Evolutionary conservation across 1,284 basidiomycete genomes (phyloP).

Genomic region (Cryptococcus sp.): DNA sequence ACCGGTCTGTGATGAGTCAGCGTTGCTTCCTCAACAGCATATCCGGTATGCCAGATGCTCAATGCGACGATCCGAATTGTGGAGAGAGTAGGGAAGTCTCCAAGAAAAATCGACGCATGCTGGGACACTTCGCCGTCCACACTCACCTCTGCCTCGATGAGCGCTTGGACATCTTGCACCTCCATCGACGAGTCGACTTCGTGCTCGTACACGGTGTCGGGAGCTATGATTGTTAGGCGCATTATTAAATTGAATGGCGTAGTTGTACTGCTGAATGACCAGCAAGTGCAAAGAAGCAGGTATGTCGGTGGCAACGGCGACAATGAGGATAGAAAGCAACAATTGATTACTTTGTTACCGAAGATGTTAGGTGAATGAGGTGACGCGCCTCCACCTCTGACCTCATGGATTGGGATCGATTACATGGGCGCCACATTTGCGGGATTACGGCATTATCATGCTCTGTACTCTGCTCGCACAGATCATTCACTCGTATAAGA

Average conservation of each 20-base stretch:
- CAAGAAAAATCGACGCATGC: too few species aligned
- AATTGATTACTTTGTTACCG: neutral
- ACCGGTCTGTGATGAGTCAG: constrained; percentile 26
- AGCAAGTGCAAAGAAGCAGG: neutral
- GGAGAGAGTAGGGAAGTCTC: neutral
- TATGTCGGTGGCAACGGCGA: neutral
- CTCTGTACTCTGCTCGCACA: neutral
- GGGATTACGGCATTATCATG: neutral
- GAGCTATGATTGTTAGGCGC: constrained; percentile 75
- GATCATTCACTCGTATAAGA: neutral
- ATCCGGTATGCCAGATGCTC: too few species aligned
- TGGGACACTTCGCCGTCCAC: too few species aligned
- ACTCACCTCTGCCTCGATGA: constrained; percentile 84
- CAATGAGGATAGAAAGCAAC: neutral
- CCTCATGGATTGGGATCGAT: neutral
- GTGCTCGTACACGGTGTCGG: constrained; percentile 71
- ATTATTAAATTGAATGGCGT: constrained; percentile 53
- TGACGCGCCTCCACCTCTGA: neutral
- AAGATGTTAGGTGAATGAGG: neutral
- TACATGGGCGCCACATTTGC: neutral
- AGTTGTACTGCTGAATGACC: neutral
- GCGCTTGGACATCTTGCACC: constrained; percentile 81
- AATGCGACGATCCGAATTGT: neutral
- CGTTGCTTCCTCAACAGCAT: neutral
- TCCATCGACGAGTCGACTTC: constrained; percentile 87